A percentile compares a stretch with the other conserved stretches of the same genome.
These are phyloP conservation scores for Lentinula edodes DNA, from an alignment of 768 basidiomycete genomes.

Conservation along the genomic window DNA sequence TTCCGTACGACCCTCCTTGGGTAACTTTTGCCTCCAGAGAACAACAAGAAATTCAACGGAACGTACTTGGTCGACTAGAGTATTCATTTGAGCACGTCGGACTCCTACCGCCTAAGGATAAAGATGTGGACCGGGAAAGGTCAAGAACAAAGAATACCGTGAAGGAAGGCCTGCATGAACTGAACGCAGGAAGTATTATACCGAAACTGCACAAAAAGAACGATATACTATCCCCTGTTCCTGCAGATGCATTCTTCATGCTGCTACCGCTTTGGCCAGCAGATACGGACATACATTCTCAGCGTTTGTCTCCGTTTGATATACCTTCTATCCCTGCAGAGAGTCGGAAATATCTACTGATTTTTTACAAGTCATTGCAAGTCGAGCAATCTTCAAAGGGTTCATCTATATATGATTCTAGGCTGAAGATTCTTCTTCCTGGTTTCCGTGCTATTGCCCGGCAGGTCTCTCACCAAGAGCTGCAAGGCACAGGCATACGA, in stretches of 20 bases:
- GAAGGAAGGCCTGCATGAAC: not conserved
- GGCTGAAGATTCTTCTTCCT: conserved; percentile 26
- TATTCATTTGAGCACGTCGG: conserved; percentile 6
- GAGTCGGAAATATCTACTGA: not conserved
- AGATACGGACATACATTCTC: conserved; percentile 5
- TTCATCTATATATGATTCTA: not conserved
- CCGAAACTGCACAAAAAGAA: not conserved
- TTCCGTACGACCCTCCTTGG: not conserved
- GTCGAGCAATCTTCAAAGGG: not conserved
- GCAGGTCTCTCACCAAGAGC: conserved; percentile 43
- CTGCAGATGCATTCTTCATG: conserved; percentile 4
- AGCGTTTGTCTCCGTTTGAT: not conserved
- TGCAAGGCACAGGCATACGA: conserved; percentile 43
- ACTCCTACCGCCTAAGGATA: not conserved
- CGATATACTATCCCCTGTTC: conserved; percentile 1
- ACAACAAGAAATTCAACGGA: not conserved
- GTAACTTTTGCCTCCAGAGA: not conserved
- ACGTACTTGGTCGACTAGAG: conserved; percentile 1
- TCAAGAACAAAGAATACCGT: not conserved
- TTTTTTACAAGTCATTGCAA: conserved; percentile 1
- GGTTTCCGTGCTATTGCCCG: conserved; percentile 48
- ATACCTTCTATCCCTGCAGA: not conserved
- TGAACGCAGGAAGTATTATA: not conserved
- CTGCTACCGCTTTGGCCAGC: conserved; percentile 6
- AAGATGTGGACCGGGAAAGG: not conserved